phyloP scores from a whole-genome alignment of 2,329 filamentous ascomycete species.

The Cryphonectria carpinicola region DNA sequence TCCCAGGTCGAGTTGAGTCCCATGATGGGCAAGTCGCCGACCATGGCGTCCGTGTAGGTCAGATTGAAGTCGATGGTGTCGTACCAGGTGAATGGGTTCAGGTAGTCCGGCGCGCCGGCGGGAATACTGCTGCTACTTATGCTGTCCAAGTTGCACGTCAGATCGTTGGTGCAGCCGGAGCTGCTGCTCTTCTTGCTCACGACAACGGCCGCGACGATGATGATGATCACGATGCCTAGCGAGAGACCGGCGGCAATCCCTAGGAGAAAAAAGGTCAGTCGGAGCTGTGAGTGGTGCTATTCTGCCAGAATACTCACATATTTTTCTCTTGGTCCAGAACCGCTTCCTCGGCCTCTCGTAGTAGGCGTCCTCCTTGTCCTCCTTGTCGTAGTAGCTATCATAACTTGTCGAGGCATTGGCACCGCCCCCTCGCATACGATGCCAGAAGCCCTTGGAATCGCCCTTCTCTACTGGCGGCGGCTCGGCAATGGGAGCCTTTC shows the following conservation, averaged over 20 bases:
- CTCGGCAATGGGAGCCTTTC: slow-evolving; percentile 55
- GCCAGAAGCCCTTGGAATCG: slow-evolving; percentile 38
- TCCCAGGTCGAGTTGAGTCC: slow-evolving; percentile 86
- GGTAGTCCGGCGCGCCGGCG: slow-evolving; percentile 68
- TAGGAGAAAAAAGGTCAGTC: slow-evolving; percentile 39
- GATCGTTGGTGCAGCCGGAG: slow-evolving; percentile 32
- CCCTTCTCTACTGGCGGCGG: slow-evolving; percentile 75
- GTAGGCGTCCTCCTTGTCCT: slow-evolving; percentile 49
- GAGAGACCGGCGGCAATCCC: slow-evolving; percentile 61
- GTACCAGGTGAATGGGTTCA: slow-evolving; percentile 92
- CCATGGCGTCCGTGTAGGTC: slow-evolving; percentile 83
- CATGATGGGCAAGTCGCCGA: slow-evolving; percentile 90
- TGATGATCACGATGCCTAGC: slow-evolving; percentile 63
- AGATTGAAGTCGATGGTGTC: slow-evolving; percentile 91
- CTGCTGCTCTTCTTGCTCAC: slow-evolving; percentile 63
- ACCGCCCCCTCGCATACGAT: slow-evolving; percentile 49
- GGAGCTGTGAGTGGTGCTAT: neutral
- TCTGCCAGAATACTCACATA: slow-evolving; percentile 52
- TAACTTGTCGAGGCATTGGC: slow-evolving; percentile 44
- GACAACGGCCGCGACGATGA: slow-evolving; percentile 69
- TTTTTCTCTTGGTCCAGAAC: slow-evolving; percentile 58
- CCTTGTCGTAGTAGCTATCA: slow-evolving; percentile 46
- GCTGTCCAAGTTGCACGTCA: slow-evolving; percentile 53
- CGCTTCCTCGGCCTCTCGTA: slow-evolving; percentile 48
- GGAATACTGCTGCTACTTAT: slow-evolving; percentile 64